A percentile compares a stretch with the other conserved stretches of the same genome.
phyloP scores from a whole-genome alignment of 169 alveolate species.

The Plasmodium vivax region DNA sequence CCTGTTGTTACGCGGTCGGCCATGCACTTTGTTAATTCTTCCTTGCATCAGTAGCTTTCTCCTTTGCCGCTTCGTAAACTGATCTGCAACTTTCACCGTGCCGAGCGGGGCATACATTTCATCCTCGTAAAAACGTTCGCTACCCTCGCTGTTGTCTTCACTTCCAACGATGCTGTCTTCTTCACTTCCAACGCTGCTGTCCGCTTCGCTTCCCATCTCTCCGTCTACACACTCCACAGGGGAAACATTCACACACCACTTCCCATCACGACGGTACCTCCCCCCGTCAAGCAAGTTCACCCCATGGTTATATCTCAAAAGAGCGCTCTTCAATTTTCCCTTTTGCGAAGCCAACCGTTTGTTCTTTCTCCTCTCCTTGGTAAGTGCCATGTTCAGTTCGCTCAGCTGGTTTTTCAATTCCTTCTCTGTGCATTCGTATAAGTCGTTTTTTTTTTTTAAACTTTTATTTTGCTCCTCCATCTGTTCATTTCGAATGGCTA shows the following conservation, averaged over 20 bases:
- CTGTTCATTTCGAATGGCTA: slow-evolving; percentile 10
- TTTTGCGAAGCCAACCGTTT: slow-evolving; percentile 34
- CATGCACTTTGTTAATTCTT: not conserved
- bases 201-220: not conserved
- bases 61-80: not conserved
- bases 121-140: not conserved
- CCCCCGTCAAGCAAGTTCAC: not conserved
- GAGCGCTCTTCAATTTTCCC: slow-evolving; percentile 30
- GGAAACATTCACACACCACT: not conserved
- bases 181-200: not conserved
- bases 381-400: slow-evolving; percentile 12
- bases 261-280: not conserved
- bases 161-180: not conserved
- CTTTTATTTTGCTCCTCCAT: slow-evolving; percentile 6
- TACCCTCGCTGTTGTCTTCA: not conserved
- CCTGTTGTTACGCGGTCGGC: not conserved
- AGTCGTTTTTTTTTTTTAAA: slow-evolving; percentile 48
- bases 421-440: not conserved
- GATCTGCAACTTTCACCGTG: not conserved
- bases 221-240: not conserved
- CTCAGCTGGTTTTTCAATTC: slow-evolving; percentile 9
- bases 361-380: slow-evolving; percentile 57
- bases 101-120: not conserved
- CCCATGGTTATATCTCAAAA: not conserved
- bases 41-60: not conserved